Base-by-base conservation (phyloP, 805 yeast species). In the Nakazawaea ernobii region DNA sequence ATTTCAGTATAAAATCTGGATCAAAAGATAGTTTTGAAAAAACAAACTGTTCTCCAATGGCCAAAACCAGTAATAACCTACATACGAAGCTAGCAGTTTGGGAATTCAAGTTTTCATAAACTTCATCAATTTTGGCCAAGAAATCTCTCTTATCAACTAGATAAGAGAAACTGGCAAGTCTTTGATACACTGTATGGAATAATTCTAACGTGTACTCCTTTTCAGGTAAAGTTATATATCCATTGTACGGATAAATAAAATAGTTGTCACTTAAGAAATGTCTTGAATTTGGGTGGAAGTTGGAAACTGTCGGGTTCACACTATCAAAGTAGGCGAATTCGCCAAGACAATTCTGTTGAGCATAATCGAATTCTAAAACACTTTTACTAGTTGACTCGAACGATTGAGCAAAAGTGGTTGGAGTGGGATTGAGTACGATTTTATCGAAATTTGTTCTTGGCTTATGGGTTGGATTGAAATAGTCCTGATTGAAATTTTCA, bases 141-240 rank as follows among this genome's bases (percentile, higher is more conserved):
- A 61, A 58, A 26, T 45, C 51, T 32, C 17, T 30, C 39, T 55
- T 55, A 38, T 60, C 64, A 35, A 43, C 58, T 1, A 59, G 48
- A 40, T 61, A 59, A 45, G 52, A 59, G n/a, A 56, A 51, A 43
- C 53, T 52, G 17, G 49, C 51, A 40, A 59, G 54, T 11, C 51
- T 53, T 9, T 49, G 37, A 4, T 59, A 46, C 28, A 58, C 52
- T 11, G 57, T 42, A 20, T 50, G 40, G 17, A 56, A 41, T 24
- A 59, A 51, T 38, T 50, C 39, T 8, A 55, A 9, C 6, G 55
- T 50, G 43, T 54, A 57, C 13, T 48, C 49, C 33, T 52, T 53
- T 17, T 56, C 54, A 3, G 60, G 60, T 20, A 57, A 42, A 36
- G 52, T 51, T 2, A 57, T 46, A 27, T 51, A 45, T 4, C 58